These are phyloP conservation scores for Backusella sp. DNA, from an alignment of 192 early-diverging fungal genomes.

Conservation along the genomic window DNA sequence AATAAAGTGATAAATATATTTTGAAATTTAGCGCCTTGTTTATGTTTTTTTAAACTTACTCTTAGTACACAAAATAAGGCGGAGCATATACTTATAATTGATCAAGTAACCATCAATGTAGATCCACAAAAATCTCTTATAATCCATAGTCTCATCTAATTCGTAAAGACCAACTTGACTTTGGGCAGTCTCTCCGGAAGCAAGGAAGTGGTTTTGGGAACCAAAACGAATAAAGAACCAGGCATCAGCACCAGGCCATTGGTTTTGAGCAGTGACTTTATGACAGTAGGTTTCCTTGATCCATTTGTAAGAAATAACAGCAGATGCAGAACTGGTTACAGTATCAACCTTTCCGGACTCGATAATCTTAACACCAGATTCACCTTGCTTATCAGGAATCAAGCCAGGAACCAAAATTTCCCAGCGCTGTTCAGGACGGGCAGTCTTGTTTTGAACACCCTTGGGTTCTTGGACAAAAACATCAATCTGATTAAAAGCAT, in stretches of 20 bases:
- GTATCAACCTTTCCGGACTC: slow-evolving; percentile 15
- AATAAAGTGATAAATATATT: neutral
- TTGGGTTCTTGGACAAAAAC: slow-evolving; percentile 24
- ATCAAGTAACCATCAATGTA: slow-evolving; percentile 31
- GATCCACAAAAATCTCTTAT: slow-evolving; percentile 30
- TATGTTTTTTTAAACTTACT: slow-evolving; percentile 14
- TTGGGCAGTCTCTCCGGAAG: slow-evolving; percentile 20
- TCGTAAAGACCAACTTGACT: slow-evolving; percentile 18
- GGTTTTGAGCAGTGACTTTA: slow-evolving; percentile 17
- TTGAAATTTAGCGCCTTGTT: neutral
- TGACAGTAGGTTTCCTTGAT: slow-evolving; percentile 19
- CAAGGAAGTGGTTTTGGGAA: slow-evolving; percentile 22
- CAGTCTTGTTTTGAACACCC: slow-evolving; percentile 3
- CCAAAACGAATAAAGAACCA: slow-evolving; percentile 35
- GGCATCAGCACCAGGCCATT: slow-evolving; percentile 15
- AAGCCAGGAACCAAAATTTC: slow-evolving; percentile 26
- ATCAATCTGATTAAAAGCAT: neutral
- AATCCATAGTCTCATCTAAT: slow-evolving; percentile 1
- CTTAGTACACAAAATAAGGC: slow-evolving; percentile 16
- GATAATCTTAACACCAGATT: slow-evolving; percentile 13
- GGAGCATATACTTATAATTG: slow-evolving; percentile 32
- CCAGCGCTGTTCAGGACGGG: slow-evolving; percentile 30
- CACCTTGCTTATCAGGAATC: slow-evolving; percentile 12
- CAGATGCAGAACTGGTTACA: slow-evolving; percentile 17
- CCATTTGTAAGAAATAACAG: slow-evolving; percentile 22